A percentile compares a stretch with the other conserved stretches of the same genome.
These are phyloP conservation scores for Aspergillus flavus DNA, from an alignment of 2,329 filamentous ascomycete species.

Conservation along the genomic window DNA sequence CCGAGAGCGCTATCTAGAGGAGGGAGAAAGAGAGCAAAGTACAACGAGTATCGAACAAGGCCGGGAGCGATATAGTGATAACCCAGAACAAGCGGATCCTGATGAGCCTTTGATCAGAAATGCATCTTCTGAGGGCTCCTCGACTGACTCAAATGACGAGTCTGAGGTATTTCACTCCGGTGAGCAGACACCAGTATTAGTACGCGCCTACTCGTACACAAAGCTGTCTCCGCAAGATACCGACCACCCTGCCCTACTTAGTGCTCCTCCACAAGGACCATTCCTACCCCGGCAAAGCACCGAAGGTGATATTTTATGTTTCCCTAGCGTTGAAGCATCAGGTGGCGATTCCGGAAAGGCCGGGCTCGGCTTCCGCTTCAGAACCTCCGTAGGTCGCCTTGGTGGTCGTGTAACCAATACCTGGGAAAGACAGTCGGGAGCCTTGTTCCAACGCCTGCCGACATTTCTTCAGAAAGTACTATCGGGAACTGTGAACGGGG, in stretches of 20 bases:
- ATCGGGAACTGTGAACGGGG: conserved; percentile 42
- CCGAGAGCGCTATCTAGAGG: conserved; percentile 59
- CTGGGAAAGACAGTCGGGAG: conserved; percentile 25
- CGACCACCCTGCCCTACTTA: conserved; percentile 29
- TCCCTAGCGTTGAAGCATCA: conserved; percentile 46
- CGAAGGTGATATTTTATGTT: conserved; percentile 62
- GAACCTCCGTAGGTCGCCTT: conserved; percentile 24
- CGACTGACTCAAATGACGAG: conserved; percentile 17
- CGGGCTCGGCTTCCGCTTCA: conserved; percentile 34
- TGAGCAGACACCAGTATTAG: conserved; percentile 43
- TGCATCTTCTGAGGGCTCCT: conserved; percentile 24
- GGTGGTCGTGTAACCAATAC: conserved; percentile 21
- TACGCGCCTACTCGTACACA: conserved; percentile 36
- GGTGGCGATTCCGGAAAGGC: conserved; percentile 29
- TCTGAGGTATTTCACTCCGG: conserved; percentile 38
- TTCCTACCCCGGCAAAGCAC: conserved; percentile 44
- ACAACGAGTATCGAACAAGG: conserved; percentile 41
- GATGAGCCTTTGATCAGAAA: conserved; percentile 41
- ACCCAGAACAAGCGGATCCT: conserved; percentile 40
- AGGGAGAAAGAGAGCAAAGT: conserved; percentile 40
- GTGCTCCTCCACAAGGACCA: conserved; percentile 35
- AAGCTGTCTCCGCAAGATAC: conserved; percentile 33
- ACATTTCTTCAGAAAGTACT: conserved; percentile 54
- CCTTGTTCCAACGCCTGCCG: conserved; percentile 55
- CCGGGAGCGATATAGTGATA: conserved; percentile 44